These are phyloP conservation scores for Hortiboletus campestris DNA, from an alignment of 768 basidiomycete species.

Conservation along the genomic window DNA sequence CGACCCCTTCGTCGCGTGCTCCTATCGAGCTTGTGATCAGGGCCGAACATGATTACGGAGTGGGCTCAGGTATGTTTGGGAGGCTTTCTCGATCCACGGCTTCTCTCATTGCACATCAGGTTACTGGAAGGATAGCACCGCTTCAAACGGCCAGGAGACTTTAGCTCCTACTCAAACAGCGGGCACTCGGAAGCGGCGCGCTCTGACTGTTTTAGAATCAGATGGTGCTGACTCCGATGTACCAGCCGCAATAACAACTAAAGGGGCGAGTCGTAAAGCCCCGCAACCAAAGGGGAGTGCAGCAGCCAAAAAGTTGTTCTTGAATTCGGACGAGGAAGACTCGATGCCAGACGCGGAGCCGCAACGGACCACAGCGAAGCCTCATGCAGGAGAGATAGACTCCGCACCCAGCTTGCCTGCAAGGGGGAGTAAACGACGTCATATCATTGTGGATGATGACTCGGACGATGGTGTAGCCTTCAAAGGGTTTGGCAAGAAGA, in stretches of 20 bases:
- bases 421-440: constrained; percentile 25
- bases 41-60: constrained; percentile 53
- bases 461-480: constrained; percentile 73
- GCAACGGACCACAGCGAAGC: background rate
- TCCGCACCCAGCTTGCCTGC: constrained; percentile 3
- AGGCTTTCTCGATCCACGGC: background rate
- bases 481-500: constrained; percentile 52
- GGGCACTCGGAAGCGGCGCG: constrained; percentile 23
- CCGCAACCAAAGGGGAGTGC: constrained; percentile 28
- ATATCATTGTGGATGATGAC: constrained; percentile 57
- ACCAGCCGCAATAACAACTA: constrained; percentile 14
- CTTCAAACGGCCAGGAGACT: constrained; percentile 17
- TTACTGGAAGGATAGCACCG: constrained; percentile 51
- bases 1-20: constrained; percentile 21
- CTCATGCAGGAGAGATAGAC: constrained; percentile 5
- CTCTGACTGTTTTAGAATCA: constrained; percentile 38
- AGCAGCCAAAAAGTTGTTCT: constrained; percentile 43
- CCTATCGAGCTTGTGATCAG: constrained; percentile 52
- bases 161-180: constrained; percentile 18
- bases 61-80: constrained; percentile 45
- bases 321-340: constrained; percentile 49
- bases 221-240: constrained; percentile 35
- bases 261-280: constrained; percentile 20
- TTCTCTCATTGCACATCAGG: constrained; percentile 33
- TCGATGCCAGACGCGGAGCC: background rate